Conservation (phyloP, 1,284 basidiomycete genomes). For the Cryptococcus wingfieldii region DNA sequence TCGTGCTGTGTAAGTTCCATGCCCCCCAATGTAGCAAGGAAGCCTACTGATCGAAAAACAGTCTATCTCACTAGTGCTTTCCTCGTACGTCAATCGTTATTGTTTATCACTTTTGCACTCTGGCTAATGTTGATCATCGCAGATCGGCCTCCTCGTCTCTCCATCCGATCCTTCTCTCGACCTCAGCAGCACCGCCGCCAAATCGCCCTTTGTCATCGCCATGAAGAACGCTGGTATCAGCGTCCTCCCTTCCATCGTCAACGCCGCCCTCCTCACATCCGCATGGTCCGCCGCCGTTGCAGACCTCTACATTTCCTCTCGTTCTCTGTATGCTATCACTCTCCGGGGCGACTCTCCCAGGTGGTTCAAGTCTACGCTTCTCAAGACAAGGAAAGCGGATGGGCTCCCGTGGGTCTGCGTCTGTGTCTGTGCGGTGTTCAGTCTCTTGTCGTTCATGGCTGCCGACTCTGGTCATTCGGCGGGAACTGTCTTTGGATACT, state of each 20-base stretch:
- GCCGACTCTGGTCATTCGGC: conserved; percentile 1
- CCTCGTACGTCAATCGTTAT: not conserved
- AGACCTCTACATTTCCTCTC: conserved; percentile 34
- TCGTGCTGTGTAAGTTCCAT: not conserved
- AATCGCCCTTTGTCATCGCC: conserved; percentile 74
- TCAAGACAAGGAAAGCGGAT: not conserved
- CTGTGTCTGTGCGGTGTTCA: not conserved
- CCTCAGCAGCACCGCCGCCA: conserved; percentile 60
- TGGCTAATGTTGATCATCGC: not conserved
- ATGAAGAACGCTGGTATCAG: conserved; percentile 63
- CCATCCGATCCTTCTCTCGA: conserved; percentile 57
- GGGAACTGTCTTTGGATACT: not conserved
- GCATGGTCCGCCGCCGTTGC: conserved; percentile 26
- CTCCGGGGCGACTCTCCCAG: not conserved
- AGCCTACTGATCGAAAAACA: too few relatives aligned
- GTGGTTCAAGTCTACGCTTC: not conserved
- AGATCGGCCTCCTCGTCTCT: conserved; percentile 65
- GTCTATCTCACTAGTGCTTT: conserved; percentile 1
- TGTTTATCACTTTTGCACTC: not conserved
- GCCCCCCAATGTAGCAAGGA: too few relatives aligned
- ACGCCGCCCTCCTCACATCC: conserved; percentile 36
- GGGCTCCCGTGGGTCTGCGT: not conserved
- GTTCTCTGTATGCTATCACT: not conserved
- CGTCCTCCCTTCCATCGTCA: conserved; percentile 58
- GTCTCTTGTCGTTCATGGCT: not conserved